A percentile compares a stretch with the other conserved stretches of the same genome.
phyloP scores from a whole-genome alignment of 2,329 filamentous ascomycete genomes.

The Harringtonia aguacate region DNA sequence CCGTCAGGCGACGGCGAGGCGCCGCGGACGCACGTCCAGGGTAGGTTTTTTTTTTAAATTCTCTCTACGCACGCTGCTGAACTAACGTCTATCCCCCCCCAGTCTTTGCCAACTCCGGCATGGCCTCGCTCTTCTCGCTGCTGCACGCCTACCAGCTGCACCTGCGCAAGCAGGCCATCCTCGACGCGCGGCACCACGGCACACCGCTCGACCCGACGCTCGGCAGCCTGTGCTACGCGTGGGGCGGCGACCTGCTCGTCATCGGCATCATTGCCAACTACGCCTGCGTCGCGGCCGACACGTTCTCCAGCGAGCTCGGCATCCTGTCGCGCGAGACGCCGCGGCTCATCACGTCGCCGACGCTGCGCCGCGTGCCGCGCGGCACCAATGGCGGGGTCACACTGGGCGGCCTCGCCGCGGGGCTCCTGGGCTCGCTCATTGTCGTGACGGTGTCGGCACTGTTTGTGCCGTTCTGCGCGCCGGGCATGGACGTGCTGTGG shows the following conservation, averaged over 20 bases:
- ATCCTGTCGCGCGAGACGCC: slow-evolving; percentile 71
- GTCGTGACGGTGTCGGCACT: slow-evolving; percentile 54
- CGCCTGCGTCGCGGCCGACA: slow-evolving; percentile 83
- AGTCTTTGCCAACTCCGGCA: slow-evolving; percentile 78
- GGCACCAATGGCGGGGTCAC: slow-evolving; percentile 95
- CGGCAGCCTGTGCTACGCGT: slow-evolving; percentile 44
- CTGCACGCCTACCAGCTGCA: slow-evolving; percentile 51
- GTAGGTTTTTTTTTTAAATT: slow-evolving; percentile 20
- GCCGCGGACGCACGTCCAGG: slow-evolving; percentile 74
- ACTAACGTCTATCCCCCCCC: too few relatives aligned
- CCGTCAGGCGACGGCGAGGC: slow-evolving; percentile 62
- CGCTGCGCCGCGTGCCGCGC: slow-evolving; percentile 66
- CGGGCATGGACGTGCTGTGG: slow-evolving; percentile 10
- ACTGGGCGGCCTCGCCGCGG: slow-evolving; percentile 59
- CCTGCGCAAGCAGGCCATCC: slow-evolving; percentile 30
- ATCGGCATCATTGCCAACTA: slow-evolving; percentile 71
- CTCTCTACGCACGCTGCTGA: too few relatives aligned
- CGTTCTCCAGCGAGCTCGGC: slow-evolving; percentile 88
- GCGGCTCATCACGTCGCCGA: slow-evolving; percentile 74
- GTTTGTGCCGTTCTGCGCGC: slow-evolving; percentile 57
- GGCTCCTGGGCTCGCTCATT: slow-evolving; percentile 62
- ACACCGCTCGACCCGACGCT: slow-evolving; percentile 11
- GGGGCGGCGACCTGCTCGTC: slow-evolving; percentile 52
- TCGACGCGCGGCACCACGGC: slow-evolving; percentile 14
- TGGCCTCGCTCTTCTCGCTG: slow-evolving; percentile 56